A percentile compares a stretch with the other conserved stretches of the same genome.
Evolutionary conservation across 805 yeast genomes (phyloP).

Genomic region (Suhomyces sp.): DNA sequence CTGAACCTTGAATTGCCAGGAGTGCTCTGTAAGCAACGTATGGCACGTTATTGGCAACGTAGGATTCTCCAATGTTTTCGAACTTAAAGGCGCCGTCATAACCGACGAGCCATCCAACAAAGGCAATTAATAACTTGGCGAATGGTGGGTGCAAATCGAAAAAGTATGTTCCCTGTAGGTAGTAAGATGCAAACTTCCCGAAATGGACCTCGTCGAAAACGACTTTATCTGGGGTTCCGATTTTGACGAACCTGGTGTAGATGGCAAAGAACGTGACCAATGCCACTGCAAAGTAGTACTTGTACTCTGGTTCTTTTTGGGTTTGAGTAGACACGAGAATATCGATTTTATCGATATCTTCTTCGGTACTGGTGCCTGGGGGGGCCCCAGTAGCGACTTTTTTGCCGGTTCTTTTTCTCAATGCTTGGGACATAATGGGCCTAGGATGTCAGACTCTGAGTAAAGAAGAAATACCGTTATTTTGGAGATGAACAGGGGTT

Average conservation of each 20-base stretch:
- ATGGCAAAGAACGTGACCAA: conserved; percentile 44
- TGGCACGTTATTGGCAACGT: conserved; percentile 77
- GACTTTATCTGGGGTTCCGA: conserved; percentile 68
- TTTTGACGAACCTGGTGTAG: conserved; percentile 57
- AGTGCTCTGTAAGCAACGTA: conserved; percentile 79
- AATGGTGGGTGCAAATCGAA: conserved; percentile 98
- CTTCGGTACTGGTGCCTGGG: conserved; percentile 1
- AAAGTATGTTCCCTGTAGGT: conserved; percentile 85
- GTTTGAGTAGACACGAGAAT: conserved; percentile 3
- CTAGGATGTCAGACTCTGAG: too few relatives aligned
- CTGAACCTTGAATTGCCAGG: conserved; percentile 76
- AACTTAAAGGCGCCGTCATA: conserved; percentile 92
- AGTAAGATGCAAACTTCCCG: conserved; percentile 83
- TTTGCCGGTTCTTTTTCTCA: conserved; percentile 29
- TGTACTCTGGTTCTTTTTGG: conserved; percentile 32
- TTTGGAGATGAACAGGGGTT: too few relatives aligned
- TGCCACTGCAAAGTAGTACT: conserved; percentile 35
- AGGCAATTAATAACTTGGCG: conserved; percentile 89
- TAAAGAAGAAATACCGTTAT: too few relatives aligned
- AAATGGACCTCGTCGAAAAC: conserved; percentile 88
- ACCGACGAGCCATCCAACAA: conserved; percentile 84
- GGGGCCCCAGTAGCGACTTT: conserved; percentile 14
- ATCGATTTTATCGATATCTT: conserved; percentile 1
- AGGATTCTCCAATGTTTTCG: conserved; percentile 83
- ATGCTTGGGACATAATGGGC: conserved; percentile 24